phyloP scores from a whole-genome alignment of 768 basidiomycete species.

The Suillus variegatus region DNA sequence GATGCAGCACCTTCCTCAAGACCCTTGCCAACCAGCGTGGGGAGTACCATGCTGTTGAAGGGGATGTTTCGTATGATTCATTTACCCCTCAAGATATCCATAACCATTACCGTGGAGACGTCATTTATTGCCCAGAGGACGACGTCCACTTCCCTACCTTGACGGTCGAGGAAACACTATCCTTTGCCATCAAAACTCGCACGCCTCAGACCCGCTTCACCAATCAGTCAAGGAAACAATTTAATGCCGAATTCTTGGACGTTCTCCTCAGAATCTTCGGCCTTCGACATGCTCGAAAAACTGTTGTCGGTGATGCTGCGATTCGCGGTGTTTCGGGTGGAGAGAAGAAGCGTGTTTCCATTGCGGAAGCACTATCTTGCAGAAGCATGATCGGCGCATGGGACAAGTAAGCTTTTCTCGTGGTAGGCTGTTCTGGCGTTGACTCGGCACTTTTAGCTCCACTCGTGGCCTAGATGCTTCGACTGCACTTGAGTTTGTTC shows the following conservation, averaged over 20 bases:
- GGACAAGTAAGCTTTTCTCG: constrained; percentile 61
- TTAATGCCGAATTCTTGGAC: constrained; percentile 36
- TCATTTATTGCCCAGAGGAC: constrained; percentile 43
- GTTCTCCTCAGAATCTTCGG: constrained; percentile 72
- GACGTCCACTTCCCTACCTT: constrained; percentile 55
- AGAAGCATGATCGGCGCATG: constrained; percentile 66
- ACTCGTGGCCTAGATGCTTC: constrained; percentile 67
- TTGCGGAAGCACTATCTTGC: constrained; percentile 67
- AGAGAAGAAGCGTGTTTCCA: constrained; percentile 82
- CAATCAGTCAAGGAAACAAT: constrained; percentile 28
- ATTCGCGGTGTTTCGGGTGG: constrained; percentile 77
- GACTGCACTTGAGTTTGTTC: constrained; percentile 74
- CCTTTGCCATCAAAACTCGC: constrained; percentile 55
- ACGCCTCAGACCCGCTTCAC: constrained; percentile 34
- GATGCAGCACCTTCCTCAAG: constrained; percentile 52
- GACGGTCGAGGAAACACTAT: constrained; percentile 47
- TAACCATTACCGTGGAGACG: constrained; percentile 48
- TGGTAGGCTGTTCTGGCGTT: not conserved
- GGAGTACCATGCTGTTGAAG: constrained; percentile 42
- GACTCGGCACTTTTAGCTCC: constrained; percentile 42
- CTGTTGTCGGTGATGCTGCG: constrained; percentile 75
- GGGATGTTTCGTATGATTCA: constrained; percentile 47
- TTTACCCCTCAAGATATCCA: constrained; percentile 45
- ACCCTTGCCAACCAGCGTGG: constrained; percentile 47
- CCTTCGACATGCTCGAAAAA: constrained; percentile 68